phyloP scores from a whole-genome alignment of 257 asterid genomes.

The Nicotiana tomentosiformis region DNA sequence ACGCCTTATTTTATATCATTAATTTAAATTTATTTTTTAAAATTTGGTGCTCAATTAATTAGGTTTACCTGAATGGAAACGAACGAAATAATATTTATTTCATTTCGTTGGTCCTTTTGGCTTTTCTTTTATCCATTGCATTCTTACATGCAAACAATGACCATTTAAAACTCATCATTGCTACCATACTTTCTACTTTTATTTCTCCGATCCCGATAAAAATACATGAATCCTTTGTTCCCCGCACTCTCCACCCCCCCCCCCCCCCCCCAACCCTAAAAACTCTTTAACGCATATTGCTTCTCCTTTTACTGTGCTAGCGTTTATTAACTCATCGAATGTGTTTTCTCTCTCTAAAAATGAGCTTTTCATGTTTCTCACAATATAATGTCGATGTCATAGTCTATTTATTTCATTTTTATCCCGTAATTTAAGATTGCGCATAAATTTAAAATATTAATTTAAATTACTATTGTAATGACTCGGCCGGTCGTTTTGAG shows the following conservation, averaged over 20 bases:
- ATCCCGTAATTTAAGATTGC: too few relatives aligned
- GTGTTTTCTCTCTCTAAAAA: neutral
- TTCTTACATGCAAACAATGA: slow-evolving; percentile 23
- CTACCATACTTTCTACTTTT: slow-evolving; percentile 15
- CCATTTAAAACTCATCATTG: slow-evolving; percentile 20
- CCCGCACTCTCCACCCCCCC: neutral
- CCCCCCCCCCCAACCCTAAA: neutral
- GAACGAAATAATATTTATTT: too few relatives aligned
- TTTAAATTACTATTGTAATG: too few relatives aligned
- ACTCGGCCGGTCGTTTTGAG: too few relatives aligned
- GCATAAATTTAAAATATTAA: too few relatives aligned
- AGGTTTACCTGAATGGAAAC: too few relatives aligned
- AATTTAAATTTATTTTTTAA: too few relatives aligned
- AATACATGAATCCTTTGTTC: slow-evolving; percentile 2
- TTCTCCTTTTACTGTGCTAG: neutral
- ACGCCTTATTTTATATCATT: too few relatives aligned
- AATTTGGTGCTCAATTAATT: too few relatives aligned
- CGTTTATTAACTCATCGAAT: neutral
- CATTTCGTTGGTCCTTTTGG: too few relatives aligned
- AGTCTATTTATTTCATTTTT: too few relatives aligned
- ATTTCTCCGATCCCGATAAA: slow-evolving; percentile 32
- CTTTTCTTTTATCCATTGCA: neutral
- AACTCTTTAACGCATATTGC: neutral
- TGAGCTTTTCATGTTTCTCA: neutral
- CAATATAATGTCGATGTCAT: too few relatives aligned